Base-by-base conservation (phyloP, 1,139 yeast genomes). In the Candida glucosophila region DNA sequence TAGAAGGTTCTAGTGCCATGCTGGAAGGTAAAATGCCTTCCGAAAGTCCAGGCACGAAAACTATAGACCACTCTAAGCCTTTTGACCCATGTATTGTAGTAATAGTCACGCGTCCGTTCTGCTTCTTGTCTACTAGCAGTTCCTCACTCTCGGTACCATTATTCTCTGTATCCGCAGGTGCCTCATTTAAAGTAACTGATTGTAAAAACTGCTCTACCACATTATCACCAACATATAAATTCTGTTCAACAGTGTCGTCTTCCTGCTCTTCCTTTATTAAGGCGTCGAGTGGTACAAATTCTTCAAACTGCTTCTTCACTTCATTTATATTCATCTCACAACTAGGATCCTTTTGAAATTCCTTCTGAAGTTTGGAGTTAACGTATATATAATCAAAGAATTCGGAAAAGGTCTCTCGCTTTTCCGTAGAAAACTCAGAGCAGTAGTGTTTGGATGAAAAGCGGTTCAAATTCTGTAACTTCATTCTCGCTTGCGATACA, bases 51-150 rank as follows among this genome's bases (percentile, higher is more conserved):
- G 93, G 88, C 8, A 85, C 68, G 44, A 85, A 82, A 0, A 90
- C 96, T 5, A 81, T 71, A 0, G 94, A 90, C 97, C 97, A 90
- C 49, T 90, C 97, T 4, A 86, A 58, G 1, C 97, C 97, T 45
- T 90, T 90, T 2, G 97, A 75, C 0, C 88, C 85, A 49, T 90
- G 98, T 9, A 90, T 79, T 0, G 97, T 90, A 1, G 88, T 77
- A 2, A 67, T 26, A 26, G 68, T 45, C 0, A 71, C 65, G 29
- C 48, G 52, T 3, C 53, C 49, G 2, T 30, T 28, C 5, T 34
- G 28, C 14, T 32, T 33, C 11, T 31, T 29, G 1, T 26, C 19
- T 8, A 4, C 8, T 6, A 7, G 15, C 7, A 22, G 26, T 5
- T 9, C 21, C 3, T 12, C 11, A 6, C 19, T 17, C 4, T 35